phyloP scores from a whole-genome alignment of 2,329 filamentous ascomycete species.

The Exophiala oligosperma region DNA sequence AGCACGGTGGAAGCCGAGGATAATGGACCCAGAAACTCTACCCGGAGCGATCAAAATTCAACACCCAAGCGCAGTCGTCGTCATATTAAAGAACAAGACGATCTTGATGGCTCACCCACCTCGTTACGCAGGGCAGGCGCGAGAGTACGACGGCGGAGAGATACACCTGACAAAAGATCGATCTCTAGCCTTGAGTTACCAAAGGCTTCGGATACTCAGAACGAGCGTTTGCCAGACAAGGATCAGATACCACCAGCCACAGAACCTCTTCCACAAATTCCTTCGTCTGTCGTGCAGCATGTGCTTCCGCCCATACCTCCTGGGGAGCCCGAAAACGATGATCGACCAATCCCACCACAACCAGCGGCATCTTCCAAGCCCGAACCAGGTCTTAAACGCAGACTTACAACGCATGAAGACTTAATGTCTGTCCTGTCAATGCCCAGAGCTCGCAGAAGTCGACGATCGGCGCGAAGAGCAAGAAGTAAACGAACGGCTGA shows the following conservation, averaged over 20 bases:
- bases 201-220: neutral
- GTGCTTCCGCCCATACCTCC: constrained; percentile 61
- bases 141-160: constrained; percentile 14
- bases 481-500: constrained; percentile 60
- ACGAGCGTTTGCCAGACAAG: neutral
- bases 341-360: constrained; percentile 32
- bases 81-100: constrained; percentile 9
- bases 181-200: neutral
- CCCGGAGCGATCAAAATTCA: constrained; percentile 13
- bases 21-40: neutral
- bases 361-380: constrained; percentile 39
- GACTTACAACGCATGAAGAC: constrained; percentile 88
- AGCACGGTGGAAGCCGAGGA: neutral
- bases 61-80: constrained; percentile 4
- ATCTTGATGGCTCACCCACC: constrained; percentile 27
- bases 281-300: constrained; percentile 46
- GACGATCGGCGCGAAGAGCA: constrained; percentile 75
- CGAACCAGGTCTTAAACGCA: constrained; percentile 61
- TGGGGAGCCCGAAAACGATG: constrained; percentile 45
- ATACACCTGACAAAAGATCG: constrained; percentile 11
- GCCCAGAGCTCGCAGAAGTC: constrained; percentile 62
- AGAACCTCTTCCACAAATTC: constrained; percentile 44
- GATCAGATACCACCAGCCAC: constrained; percentile 33
- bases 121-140: constrained; percentile 31
- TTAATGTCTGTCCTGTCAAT: constrained; percentile 86